Evolutionary conservation across 73 alveolate species (phyloP).

Genomic region (Durusdinium trenchii): DNA sequence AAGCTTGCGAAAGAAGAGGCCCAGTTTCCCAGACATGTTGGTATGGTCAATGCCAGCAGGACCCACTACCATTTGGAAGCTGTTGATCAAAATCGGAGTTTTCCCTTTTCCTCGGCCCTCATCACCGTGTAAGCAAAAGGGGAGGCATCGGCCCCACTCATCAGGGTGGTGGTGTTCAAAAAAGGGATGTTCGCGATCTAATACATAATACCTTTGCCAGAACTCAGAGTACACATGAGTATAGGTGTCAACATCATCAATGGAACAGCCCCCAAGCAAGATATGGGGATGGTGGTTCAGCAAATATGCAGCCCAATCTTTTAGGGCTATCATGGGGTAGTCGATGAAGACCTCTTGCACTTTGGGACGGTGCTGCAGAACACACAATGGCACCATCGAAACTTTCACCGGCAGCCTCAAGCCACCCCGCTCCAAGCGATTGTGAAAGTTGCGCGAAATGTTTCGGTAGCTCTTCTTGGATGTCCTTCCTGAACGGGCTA

Average conservation of each 20-base stretch:
- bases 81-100: not conserved
- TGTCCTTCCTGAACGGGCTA: not conserved
- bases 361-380: not conserved
- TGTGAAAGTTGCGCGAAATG: not conserved
- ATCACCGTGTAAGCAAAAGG: not conserved
- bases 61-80: not conserved
- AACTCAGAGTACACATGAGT: not conserved
- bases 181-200: not conserved
- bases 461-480: not conserved
- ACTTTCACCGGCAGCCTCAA: not conserved
- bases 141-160: not conserved
- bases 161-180: not conserved
- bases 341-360: not conserved
- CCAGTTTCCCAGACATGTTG: slow-evolving; percentile 1
- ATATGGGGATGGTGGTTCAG: not conserved
- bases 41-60: not conserved
- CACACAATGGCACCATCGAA: not conserved
- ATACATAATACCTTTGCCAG: not conserved
- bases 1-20: too few species aligned
- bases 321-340: not conserved
- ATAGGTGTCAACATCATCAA: not conserved
- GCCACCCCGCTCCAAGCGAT: not conserved
- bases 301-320: not conserved
- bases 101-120: not conserved
- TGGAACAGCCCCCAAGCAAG: not conserved